A percentile compares a stretch with the other conserved stretches of the same genome.
Evolutionary conservation across 1,284 basidiomycete genomes (phyloP).

Genomic region (Trametes sp.): DNA sequence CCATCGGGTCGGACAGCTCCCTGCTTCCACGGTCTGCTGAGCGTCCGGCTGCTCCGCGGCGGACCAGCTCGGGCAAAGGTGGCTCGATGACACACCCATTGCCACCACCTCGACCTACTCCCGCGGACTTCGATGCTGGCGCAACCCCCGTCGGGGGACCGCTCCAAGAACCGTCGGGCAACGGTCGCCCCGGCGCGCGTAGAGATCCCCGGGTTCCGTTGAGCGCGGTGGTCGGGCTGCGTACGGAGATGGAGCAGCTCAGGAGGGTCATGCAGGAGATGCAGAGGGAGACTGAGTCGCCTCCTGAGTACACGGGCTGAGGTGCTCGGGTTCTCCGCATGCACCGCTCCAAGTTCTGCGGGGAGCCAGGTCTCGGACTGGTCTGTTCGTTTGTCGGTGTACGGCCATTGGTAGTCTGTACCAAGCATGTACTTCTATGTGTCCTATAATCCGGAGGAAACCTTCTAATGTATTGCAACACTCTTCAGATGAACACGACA

Average conservation of each 20-base stretch:
- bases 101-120: too few relatives aligned
- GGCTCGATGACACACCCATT: background rate
- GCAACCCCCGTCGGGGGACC: background rate
- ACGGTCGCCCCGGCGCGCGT: background rate
- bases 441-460: background rate
- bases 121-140: background rate
- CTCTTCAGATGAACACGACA: background rate
- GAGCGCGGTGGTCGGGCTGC: slow-evolving; percentile 32
- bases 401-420: too few relatives aligned
- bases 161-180: background rate
- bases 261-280: slow-evolving; percentile 38
- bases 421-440: too few relatives aligned
- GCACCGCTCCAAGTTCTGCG: too few relatives aligned
- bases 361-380: too few relatives aligned
- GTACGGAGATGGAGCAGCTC: slow-evolving; percentile 39
- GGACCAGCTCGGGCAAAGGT: background rate
- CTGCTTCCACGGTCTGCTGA: background rate
- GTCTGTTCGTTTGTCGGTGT: too few relatives aligned
- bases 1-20: background rate
- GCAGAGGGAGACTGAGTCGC: slow-evolving; percentile 35
- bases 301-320: slow-evolving; percentile 30
- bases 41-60: background rate
- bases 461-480: background rate
- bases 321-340: background rate
- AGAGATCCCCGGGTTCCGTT: background rate